Conservation (phyloP, 2,329 filamentous ascomycete species). For the Diaporthe vexans region DNA sequence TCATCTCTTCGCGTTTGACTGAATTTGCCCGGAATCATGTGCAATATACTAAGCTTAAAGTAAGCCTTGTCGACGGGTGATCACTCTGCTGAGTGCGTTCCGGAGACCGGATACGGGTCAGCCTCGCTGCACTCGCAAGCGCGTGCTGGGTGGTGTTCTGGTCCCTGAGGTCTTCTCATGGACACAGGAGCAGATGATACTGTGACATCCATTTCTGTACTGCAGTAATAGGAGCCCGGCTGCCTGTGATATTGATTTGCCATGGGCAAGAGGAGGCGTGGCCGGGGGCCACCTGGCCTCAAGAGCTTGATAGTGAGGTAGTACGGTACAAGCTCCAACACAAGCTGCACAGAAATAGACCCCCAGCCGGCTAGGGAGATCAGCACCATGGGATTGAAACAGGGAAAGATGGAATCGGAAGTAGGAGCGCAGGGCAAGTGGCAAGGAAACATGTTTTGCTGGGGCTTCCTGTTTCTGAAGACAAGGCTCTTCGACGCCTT, state of each 20-base stretch:
- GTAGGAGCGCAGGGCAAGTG: constrained; percentile 19
- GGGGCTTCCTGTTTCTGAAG: constrained; percentile 18
- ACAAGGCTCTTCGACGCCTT: constrained; percentile 39
- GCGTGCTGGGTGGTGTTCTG: not conserved
- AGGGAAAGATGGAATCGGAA: constrained; percentile 27
- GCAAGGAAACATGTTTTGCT: constrained; percentile 40
- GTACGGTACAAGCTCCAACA: constrained; percentile 1
- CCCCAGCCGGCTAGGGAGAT: constrained; percentile 24
- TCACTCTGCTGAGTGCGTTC: not conserved
- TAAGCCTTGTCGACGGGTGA: constrained; percentile 1
- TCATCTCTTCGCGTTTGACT: constrained; percentile 35
- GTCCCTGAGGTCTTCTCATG: not conserved
- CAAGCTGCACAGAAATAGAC: constrained; percentile 1
- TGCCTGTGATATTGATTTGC: not conserved
- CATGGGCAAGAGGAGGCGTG: not conserved
- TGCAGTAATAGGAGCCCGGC: not conserved
- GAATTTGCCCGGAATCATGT: constrained; percentile 1
- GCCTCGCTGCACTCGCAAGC: constrained; percentile 1
- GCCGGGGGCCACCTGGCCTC: constrained; percentile 1
- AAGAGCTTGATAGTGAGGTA: not conserved
- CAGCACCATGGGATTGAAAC: constrained; percentile 34
- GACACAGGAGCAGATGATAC: too few relatives aligned
- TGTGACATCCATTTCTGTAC: not conserved
- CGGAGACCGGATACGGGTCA: not conserved
- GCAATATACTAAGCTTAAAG: constrained; percentile 7